Base-by-base conservation (phyloP, 169 alveolate genomes). In the Eimeria sp. region DNA sequence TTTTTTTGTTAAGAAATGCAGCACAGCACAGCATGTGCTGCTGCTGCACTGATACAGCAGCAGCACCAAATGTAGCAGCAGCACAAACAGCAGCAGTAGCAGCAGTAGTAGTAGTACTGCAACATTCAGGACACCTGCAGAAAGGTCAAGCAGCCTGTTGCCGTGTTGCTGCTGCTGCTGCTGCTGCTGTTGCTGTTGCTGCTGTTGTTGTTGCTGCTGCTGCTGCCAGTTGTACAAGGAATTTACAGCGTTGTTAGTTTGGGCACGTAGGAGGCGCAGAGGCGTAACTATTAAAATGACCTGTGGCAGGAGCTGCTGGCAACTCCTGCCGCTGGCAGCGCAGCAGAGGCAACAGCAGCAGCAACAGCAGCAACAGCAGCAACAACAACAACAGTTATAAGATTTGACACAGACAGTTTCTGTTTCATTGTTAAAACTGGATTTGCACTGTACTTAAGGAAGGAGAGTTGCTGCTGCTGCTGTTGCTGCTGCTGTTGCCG, bases 191-290 rank as follows among this genome's bases (percentile, higher is more conserved):
- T 65, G 75, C 75, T 65, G 75, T 10, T 16, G 34, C 4, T 65
- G 75, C 75, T 65, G 75, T 10, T 65, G 75, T 27, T 14, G 75
- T 10, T 16, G 75, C 75, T 65, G 75, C 75, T 65, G n/a, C 75
- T 18, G 75, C 75, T 22, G 75, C 75, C 10, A 18, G 34, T 65
- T 11, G 0, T 9, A 65, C 14, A 27, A 18, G 22, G 75, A 65
- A 9, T 18, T 3, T 18, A 18, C 34, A n/a, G 43, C 1, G 75
- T 18, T 65, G 75, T 65, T n/a, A 1, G 30, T 54, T 54, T 54
- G 63, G 18, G 63, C 18, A 16, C 63, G 11, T 54, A 54, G 63
- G 3, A 16, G 63, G 63, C 63, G 63, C 2, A 34, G 2, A 4
- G 2, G 63, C 63, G 0, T 16, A 3, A 13, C 43, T 65, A 18